These are phyloP conservation scores for Umbelopsis sp. DNA, from an alignment of 371 early-diverging fungal species.

Conservation along the genomic window DNA sequence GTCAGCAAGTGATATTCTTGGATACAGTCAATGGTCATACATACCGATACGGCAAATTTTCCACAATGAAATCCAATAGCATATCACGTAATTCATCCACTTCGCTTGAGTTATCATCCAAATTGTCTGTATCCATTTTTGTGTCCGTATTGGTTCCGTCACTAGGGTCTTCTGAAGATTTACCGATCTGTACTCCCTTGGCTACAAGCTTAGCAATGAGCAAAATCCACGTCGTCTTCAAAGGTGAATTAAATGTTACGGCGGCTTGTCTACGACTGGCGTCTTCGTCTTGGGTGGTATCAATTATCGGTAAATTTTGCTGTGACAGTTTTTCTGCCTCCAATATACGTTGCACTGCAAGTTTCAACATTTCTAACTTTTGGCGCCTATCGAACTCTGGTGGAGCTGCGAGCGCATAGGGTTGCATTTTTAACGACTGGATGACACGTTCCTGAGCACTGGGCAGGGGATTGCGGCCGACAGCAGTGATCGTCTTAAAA, in stretches of 20 bases:
- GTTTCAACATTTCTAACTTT: constrained; percentile 34
- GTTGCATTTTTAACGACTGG: constrained; percentile 48
- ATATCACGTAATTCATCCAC: constrained; percentile 33
- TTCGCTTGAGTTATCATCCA: constrained; percentile 11
- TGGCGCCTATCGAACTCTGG: constrained; percentile 21
- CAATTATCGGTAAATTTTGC: constrained; percentile 8
- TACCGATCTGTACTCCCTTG: not conserved
- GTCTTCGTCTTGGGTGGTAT: constrained; percentile 6
- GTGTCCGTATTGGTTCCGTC: constrained; percentile 17
- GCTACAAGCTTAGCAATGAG: constrained; percentile 42
- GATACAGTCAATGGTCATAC: not conserved
- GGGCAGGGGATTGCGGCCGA: constrained; percentile 29
- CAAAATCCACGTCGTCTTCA: constrained; percentile 36
- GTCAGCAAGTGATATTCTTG: constrained; percentile 1
- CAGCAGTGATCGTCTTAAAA: constrained; percentile 7
- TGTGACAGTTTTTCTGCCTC: constrained; percentile 31
- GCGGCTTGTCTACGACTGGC: constrained; percentile 1
- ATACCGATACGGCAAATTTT: constrained; percentile 37
- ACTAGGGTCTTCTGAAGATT: constrained; percentile 2
- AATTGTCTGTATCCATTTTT: constrained; percentile 19
- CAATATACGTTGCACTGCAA: constrained; percentile 45
- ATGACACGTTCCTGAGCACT: constrained; percentile 51
- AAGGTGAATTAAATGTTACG: constrained; percentile 4
- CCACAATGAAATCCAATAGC: constrained; percentile 42
- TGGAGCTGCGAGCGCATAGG: constrained; percentile 37